Conservation (phyloP, 441 rosid genomes). For the Corymbia citriodora region DNA sequence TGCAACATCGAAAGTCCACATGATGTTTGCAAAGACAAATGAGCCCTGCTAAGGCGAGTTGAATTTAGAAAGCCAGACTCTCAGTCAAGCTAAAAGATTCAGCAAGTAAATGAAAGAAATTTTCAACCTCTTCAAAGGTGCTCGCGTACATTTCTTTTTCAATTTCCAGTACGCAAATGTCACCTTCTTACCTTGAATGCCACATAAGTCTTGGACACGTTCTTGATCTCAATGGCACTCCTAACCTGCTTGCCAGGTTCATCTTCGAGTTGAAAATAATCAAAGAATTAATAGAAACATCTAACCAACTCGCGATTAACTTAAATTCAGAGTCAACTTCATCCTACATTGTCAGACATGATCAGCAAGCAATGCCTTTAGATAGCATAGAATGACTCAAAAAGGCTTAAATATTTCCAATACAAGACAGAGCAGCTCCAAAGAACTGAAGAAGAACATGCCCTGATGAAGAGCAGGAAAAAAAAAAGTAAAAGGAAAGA, state of each 20-base stretch:
- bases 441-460: background rate
- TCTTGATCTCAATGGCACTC: slow-evolving; percentile 36
- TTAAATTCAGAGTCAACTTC: background rate
- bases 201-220: slow-evolving; percentile 33
- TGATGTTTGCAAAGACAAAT: background rate
- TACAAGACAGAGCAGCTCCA: background rate
- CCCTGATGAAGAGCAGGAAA: background rate
- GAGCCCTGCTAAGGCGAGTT: background rate
- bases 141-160: background rate
- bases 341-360: background rate
- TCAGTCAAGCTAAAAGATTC: background rate
- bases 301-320: background rate
- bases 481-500: background rate
- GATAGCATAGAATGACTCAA: background rate
- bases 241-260: slow-evolving; percentile 40
- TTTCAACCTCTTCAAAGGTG: background rate
- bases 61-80: background rate
- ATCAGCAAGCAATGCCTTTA: background rate
- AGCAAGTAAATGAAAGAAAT: background rate
- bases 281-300: slow-evolving; percentile 13
- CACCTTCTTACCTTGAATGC: slow-evolving; percentile 38
- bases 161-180: background rate
- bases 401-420: background rate
- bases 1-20: background rate
- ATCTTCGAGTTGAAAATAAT: slow-evolving; percentile 19